phyloP scores from a whole-genome alignment of 257 asterid species.

The Agastache rugosa region DNA sequence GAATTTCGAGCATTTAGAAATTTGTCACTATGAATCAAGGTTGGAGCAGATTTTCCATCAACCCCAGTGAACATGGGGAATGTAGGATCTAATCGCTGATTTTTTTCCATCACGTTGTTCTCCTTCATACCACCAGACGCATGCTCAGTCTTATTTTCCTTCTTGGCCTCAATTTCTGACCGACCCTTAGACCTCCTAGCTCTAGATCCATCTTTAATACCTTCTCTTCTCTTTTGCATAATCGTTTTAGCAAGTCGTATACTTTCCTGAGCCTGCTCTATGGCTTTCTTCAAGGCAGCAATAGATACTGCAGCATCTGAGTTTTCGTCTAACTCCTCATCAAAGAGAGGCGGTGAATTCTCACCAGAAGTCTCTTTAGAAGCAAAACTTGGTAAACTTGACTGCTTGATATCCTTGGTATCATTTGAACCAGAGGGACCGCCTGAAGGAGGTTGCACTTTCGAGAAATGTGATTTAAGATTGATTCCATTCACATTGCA shows the following conservation, averaged over 20 bases:
- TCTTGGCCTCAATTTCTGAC: constrained; percentile 48
- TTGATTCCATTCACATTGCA: constrained; percentile 39
- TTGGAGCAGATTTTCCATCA: constrained; percentile 44
- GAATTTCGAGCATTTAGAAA: constrained; percentile 35
- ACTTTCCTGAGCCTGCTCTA: constrained; percentile 91
- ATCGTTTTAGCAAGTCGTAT: constrained; percentile 77
- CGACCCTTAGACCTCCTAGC: constrained; percentile 45
- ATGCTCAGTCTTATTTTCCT: constrained; percentile 37
- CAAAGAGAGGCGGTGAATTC: constrained; percentile 51
- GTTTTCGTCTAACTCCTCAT: constrained; percentile 79
- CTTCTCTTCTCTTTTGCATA: constrained; percentile 68
- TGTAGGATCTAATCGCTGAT: constrained; percentile 36
- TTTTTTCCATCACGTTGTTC: constrained; percentile 31
- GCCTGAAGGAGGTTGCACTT: constrained; percentile 42
- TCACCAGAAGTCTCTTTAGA: constrained; percentile 43
- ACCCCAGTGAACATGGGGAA: constrained; percentile 32
- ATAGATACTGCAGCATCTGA: constrained; percentile 84
- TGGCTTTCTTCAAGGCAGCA: constrained; percentile 80
- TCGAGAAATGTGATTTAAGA: constrained; percentile 42
- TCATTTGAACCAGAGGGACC: constrained; percentile 39
- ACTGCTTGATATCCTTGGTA: constrained; percentile 41
- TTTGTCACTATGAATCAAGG: constrained; percentile 35
- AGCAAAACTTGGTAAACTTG: constrained; percentile 46
- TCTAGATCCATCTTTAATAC: constrained; percentile 49
- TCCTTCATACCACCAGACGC: constrained; percentile 38